These are phyloP conservation scores for Vitis hybrid DNA, from an alignment of 177 flowering plant genomes.

Conservation along the genomic window DNA sequence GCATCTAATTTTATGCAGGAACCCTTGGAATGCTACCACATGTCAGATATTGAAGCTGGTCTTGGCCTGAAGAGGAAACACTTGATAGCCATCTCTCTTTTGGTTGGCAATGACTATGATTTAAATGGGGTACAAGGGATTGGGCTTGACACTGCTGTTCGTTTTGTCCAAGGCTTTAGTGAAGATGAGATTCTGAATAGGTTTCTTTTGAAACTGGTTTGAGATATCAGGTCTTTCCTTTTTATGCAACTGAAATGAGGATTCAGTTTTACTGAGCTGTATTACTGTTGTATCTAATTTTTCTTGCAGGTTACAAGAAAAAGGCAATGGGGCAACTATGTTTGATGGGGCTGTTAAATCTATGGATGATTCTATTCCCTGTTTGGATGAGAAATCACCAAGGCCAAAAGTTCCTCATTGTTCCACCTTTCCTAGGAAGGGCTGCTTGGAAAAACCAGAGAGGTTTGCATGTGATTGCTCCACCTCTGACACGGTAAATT, in stretches of 20 bases:
- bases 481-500: slow-evolving; percentile 57
- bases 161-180: slow-evolving; percentile 57
- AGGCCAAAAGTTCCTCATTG: slow-evolving; percentile 66
- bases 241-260: neutral
- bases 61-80: slow-evolving; percentile 85
- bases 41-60: slow-evolving; percentile 82
- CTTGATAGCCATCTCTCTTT: slow-evolving; percentile 78
- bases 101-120: slow-evolving; percentile 91
- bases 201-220: slow-evolving; percentile 27
- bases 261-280: neutral
- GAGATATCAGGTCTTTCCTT: neutral
- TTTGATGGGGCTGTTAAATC: slow-evolving; percentile 7
- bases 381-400: slow-evolving; percentile 29
- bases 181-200: slow-evolving; percentile 75
- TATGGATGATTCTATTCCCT: slow-evolving; percentile 13
- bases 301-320: slow-evolving; percentile 62
- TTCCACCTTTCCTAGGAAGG: slow-evolving; percentile 36
- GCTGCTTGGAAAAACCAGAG: slow-evolving; percentile 59
- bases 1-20: slow-evolving; percentile 55
- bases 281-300: neutral
- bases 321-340: slow-evolving; percentile 40
- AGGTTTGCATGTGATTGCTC: slow-evolving; percentile 77
- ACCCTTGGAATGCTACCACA: slow-evolving; percentile 85
- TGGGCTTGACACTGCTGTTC: slow-evolving; percentile 79
- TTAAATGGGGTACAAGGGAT: slow-evolving; percentile 78